Conservation (phyloP, 805 yeast genomes). For the Pichia gijzeniarum region DNA sequence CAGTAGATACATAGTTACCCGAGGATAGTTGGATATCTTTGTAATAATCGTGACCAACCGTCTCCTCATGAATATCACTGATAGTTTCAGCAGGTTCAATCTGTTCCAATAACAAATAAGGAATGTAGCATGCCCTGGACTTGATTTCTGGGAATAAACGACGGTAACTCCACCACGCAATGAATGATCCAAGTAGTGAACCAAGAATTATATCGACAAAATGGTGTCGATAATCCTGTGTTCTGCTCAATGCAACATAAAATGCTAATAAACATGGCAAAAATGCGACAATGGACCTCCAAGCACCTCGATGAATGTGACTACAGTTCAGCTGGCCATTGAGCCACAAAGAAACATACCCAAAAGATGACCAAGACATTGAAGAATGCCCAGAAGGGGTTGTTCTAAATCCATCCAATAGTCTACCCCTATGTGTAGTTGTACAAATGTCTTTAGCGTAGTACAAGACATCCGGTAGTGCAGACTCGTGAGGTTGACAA, state of each 20-base stretch:
- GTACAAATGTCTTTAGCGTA: slow-evolving; percentile 65
- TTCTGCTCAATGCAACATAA: slow-evolving; percentile 76
- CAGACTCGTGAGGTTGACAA: slow-evolving; percentile 59
- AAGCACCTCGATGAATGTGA: slow-evolving; percentile 42
- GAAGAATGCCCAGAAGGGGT: slow-evolving; percentile 82
- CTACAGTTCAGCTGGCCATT: slow-evolving; percentile 50
- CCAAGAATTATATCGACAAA: slow-evolving; percentile 80
- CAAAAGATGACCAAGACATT: slow-evolving; percentile 60
- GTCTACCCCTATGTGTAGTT: slow-evolving; percentile 33
- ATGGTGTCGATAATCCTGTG: slow-evolving; percentile 92
- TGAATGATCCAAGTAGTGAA: slow-evolving; percentile 50
- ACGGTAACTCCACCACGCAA: slow-evolving; percentile 55
- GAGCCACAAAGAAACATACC: slow-evolving; percentile 58
- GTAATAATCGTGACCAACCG: slow-evolving; percentile 9
- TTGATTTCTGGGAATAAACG: slow-evolving; percentile 43
- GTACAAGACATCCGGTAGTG: slow-evolving; percentile 51
- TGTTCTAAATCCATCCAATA: slow-evolving; percentile 71
- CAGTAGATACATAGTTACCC: slow-evolving; percentile 11
- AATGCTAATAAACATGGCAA: slow-evolving; percentile 64
- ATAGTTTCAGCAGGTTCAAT: background rate
- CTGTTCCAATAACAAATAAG: slow-evolving; percentile 24
- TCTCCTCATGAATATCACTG: slow-evolving; percentile 1
- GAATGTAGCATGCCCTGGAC: slow-evolving; percentile 34
- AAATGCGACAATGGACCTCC: slow-evolving; percentile 51
- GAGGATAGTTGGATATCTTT: slow-evolving; percentile 8